A percentile compares a stretch with the other conserved stretches of the same genome.
phyloP scores from a whole-genome alignment of 805 yeast species.

The Wickerhamomyces pijperi region DNA sequence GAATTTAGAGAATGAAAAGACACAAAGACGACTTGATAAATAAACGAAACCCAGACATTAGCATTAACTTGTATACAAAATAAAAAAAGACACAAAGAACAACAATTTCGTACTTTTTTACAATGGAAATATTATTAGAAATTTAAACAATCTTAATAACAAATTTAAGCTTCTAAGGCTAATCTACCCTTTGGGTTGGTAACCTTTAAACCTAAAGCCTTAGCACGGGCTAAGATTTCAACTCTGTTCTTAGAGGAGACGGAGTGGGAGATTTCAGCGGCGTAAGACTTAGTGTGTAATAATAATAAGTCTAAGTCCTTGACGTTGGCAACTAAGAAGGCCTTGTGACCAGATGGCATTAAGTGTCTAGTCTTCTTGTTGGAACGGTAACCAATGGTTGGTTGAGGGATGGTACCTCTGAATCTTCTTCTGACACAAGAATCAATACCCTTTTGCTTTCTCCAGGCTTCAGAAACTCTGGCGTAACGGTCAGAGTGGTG shows the following conservation, averaged over 20 bases:
- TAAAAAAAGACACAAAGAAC: not conserved
- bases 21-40: no score
- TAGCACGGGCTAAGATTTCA: conserved; percentile 90
- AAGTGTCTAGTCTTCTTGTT: conserved; percentile 97
- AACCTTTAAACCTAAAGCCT: conserved; percentile 96
- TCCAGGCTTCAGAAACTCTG: conserved; percentile 98
- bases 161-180: conserved; percentile 83
- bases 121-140: not conserved
- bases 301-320: conserved; percentile 90
- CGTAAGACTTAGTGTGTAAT: conserved; percentile 96
- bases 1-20: no score
- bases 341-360: conserved; percentile 97
- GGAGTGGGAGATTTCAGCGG: conserved; percentile 99
- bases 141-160: not conserved
- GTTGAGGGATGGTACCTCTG: conserved; percentile 99
- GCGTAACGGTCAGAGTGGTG: conserved; percentile 99
- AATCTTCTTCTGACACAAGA: conserved; percentile 99
- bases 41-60: not conserved
- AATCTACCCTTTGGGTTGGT: conserved; percentile 99
- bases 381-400: conserved; percentile 99
- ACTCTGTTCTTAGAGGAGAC: conserved; percentile 98
- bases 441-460: conserved; percentile 99
- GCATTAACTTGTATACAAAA: not conserved
- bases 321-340: conserved; percentile 84
- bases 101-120: not conserved